Base-by-base conservation (phyloP, 2,329 filamentous ascomycete species). In the Sporothrix pallida region DNA sequence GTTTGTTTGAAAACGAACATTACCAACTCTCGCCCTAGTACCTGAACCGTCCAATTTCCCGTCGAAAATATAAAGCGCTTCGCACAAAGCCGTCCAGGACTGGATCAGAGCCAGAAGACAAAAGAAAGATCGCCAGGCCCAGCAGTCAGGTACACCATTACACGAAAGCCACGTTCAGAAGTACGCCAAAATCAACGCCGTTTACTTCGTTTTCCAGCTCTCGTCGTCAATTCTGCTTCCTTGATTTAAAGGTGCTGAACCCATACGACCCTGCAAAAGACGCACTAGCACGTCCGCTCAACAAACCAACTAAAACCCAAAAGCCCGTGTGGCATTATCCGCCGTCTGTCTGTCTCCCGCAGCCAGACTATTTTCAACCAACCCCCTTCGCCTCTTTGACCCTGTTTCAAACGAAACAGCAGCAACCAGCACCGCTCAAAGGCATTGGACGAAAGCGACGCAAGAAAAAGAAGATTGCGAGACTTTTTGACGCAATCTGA, bases 241-340 rank as follows among this genome's bases (percentile, higher is more conserved):
- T 68, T 68, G 63, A n/a, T 67, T 67, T 68, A n/a, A 31, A 62
- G 31, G 44, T 46, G 46, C 17, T 46, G 44, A 68, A 50, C 23
- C 63, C 63, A 50, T 23, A 52, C 42, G 62, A n/a, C 63, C 63
- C 44, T 68, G 44, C 23, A 46, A 65, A 65, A 44, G n/a, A 50
- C 31, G 44, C 63, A 23, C 63, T 68, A 44, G 67, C 48, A 69
- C 26, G 17, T 44, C 67, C 23, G 54, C 23, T 37, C 48, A 15
- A 17, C 50, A 50, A 37, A 68, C 44, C 63, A 65, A 46, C 62
- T 46, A 46, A 15, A 23, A 46, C 42, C 17, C 37, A 63, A 44
- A 58, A 50, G 15, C 44, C 62, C 46, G 71, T 74, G 74, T 74
- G 74, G 71, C 73, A 60, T 72, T 73, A 74, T 62, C 74, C 73